Conservation (phyloP, 2,329 filamentous ascomycete genomes). For the Hymenoscyphus repandus region DNA sequence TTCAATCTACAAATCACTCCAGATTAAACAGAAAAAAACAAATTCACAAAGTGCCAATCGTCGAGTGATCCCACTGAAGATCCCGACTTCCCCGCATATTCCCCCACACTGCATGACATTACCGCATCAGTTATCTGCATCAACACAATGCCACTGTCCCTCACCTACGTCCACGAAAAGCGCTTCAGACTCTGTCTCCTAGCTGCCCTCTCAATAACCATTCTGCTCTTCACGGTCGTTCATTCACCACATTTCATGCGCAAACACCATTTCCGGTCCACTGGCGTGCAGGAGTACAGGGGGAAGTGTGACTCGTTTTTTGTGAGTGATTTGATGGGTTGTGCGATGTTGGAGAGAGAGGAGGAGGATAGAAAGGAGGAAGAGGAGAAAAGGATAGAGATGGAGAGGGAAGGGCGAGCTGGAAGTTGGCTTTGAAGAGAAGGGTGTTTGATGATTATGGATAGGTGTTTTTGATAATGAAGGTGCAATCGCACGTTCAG, state of each 20-base stretch:
- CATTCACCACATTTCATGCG: slow-evolving; percentile 18
- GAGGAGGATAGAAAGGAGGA: background rate
- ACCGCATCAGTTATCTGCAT: too few relatives aligned
- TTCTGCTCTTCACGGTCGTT: slow-evolving; percentile 21
- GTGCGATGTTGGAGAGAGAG: background rate
- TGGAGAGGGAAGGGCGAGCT: background rate
- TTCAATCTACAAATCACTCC: too few relatives aligned
- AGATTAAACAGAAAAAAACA: too few relatives aligned
- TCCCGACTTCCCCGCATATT: background rate
- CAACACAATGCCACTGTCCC: slow-evolving; percentile 11
- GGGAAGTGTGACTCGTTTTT: slow-evolving; percentile 1
- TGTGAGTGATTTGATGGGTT: slow-evolving; percentile 5
- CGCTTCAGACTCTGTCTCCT: slow-evolving; percentile 17
- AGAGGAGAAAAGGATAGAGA: background rate
- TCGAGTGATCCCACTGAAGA: too few relatives aligned
- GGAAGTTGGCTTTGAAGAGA: background rate
- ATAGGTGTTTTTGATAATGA: too few relatives aligned
- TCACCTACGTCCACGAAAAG: slow-evolving; percentile 10
- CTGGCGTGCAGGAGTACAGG: background rate
- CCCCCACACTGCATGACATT: background rate
- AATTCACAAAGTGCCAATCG: too few relatives aligned
- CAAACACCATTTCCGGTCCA: background rate
- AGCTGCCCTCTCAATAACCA: slow-evolving; percentile 18
- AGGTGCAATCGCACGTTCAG: too few relatives aligned
- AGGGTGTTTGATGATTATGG: background rate